Evolutionary conservation across 2,329 filamentous ascomycete genomes (phyloP).

Genomic region (Cladosporium cucumerinum): DNA sequence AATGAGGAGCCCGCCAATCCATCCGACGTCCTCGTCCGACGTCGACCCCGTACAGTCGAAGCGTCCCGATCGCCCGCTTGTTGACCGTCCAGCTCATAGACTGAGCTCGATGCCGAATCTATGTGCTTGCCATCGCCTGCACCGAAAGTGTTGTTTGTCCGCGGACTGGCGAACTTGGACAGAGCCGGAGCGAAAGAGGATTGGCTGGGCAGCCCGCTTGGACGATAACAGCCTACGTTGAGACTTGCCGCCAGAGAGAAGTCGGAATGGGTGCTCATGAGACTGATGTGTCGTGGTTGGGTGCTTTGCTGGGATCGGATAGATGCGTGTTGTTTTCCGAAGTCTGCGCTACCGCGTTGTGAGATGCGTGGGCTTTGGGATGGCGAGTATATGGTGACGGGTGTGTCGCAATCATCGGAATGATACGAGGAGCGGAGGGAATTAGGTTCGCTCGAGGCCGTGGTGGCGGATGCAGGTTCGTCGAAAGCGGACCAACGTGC

Average conservation of each 20-base stretch:
- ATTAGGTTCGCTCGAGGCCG: not conserved
- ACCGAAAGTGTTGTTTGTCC: not conserved
- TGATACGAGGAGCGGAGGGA: constrained; percentile 8
- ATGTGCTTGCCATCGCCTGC: not conserved
- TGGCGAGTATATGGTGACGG: constrained; percentile 1
- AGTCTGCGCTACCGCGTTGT: not conserved
- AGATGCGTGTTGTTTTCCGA: not conserved
- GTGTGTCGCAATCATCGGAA: constrained; percentile 3
- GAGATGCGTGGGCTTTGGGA: constrained; percentile 2
- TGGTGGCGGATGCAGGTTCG: constrained; percentile 17
- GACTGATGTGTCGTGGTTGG: constrained; percentile 14
- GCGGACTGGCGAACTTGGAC: not conserved
- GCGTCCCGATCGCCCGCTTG: not conserved
- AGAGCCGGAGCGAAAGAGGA: not conserved
- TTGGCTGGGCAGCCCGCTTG: constrained; percentile 11
- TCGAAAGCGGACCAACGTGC: not conserved
- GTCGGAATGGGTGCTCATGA: constrained; percentile 4
- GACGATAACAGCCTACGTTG: constrained; percentile 23
- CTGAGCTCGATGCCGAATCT: not conserved
- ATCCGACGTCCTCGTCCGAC: not conserved
- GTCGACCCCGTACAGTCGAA: not conserved
- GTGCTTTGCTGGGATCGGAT: not conserved
- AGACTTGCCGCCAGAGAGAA: constrained; percentile 12
- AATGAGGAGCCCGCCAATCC: not conserved
- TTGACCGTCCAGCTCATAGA: not conserved